phyloP scores from a whole-genome alignment of 1,139 yeast genomes.

The Lodderomyces beijingensis region DNA sequence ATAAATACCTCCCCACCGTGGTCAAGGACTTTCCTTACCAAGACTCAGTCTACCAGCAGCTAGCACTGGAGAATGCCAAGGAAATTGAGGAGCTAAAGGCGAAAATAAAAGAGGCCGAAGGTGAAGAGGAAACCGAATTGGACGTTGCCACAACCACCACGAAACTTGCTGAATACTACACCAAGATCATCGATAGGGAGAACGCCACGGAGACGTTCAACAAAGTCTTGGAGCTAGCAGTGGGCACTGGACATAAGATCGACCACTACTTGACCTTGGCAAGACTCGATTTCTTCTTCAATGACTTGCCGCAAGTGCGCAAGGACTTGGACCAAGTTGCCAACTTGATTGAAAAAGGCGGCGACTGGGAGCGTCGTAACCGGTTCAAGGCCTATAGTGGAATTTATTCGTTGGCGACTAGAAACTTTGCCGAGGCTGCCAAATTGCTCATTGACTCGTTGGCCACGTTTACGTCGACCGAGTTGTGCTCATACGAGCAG shows the following conservation, averaged over 20 bases:
- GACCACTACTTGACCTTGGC: constrained; percentile 79
- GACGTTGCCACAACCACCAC: constrained; percentile 76
- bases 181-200: constrained; percentile 73
- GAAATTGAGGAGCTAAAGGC: constrained; percentile 56
- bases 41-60: constrained; percentile 45
- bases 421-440: constrained; percentile 83
- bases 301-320: constrained; percentile 67
- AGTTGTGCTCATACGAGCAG: constrained; percentile 82
- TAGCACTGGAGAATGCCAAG: constrained; percentile 51
- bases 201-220: constrained; percentile 71
- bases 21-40: constrained; percentile 52
- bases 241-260: constrained; percentile 85
- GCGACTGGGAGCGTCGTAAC: constrained; percentile 99
- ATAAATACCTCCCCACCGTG: constrained; percentile 56
- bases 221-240: constrained; percentile 74
- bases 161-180: constrained; percentile 83
- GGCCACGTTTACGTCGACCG: constrained; percentile 96
- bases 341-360: constrained; percentile 84
- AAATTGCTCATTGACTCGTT: constrained; percentile 80
- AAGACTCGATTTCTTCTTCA: constrained; percentile 83
- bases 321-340: constrained; percentile 74
- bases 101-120: constrained; percentile 69
- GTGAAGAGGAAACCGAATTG: constrained; percentile 85
- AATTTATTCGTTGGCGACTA: constrained; percentile 73
- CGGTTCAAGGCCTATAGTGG: constrained; percentile 91